Evolutionary conservation across 768 basidiomycete genomes (phyloP), one percentile per base, ranked within the genome.

Genomic region (Podaxis mareebaensis): DNA sequence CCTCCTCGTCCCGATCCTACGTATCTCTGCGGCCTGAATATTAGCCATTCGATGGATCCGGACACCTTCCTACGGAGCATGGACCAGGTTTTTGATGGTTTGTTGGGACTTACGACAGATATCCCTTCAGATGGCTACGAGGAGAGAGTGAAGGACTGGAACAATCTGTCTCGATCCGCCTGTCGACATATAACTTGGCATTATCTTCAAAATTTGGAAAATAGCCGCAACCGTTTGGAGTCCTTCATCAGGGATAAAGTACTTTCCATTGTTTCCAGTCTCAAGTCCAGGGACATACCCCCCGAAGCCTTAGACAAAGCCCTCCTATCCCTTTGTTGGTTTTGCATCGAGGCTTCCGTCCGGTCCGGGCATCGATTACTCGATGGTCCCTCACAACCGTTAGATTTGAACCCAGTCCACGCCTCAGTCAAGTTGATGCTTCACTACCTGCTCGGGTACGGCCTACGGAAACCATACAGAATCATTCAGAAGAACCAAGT

Each of bases 41-140:
- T 63, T 22, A 63, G 33, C 28, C 36, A 44, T 38, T 56, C 26
- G 46, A 48, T 56, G 54, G 54, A 51, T 4, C 15, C 40, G 24
- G 46, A 48, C 20, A 48, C 26, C n/a, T 63, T 63, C 51, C 44
- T 63, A 44, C 44, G 44, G 22, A 26, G 17, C 22, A 8, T 63
- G 22, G 38, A 51, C 3, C 54, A 38, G 22, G 26, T 57, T 4
- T 63, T 63, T 22, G 61, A 63, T 10, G 61, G 61, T 24, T 57
- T 63, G 22, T 51, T 51, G 46, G 54, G 24, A 10, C 48, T 63
- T 39, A 49, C 48, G 20, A 44, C 30, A 33, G 61, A 63, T 8
- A 56, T 63, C 26, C 61, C 61, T 11, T 56, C 61, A 13, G 61
- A 63, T 2, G 61, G 55, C 17, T 56, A 63, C 36, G 61, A 63